Conservation (phyloP, 148 eudicot species). For the Vaccinium darrowii region DNA sequence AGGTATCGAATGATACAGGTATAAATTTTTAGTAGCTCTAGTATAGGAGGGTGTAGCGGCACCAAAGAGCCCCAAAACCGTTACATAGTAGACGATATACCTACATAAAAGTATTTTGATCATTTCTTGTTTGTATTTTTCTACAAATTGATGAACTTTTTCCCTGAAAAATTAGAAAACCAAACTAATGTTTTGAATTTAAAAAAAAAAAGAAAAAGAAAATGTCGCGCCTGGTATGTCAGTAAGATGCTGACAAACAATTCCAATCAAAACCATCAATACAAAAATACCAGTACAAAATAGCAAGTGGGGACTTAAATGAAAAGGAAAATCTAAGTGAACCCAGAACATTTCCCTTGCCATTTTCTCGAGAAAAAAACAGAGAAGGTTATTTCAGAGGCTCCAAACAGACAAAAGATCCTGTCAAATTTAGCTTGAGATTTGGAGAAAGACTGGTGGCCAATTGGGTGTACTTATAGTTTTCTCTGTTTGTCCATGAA, state of each 20-base stretch:
- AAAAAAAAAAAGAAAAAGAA: no score
- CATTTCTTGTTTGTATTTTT: no score
- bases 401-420: conserved; percentile 42
- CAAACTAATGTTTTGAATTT: not conserved
- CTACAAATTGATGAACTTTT: not conserved
- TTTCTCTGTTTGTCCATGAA: conserved; percentile 26
- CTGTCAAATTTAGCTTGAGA: conserved; percentile 35
- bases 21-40: no score
- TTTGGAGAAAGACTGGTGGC: conserved; percentile 47
- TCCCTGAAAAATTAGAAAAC: not conserved
- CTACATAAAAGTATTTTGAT: no score
- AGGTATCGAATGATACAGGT: no score
- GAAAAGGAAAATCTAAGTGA: conserved; percentile 23
- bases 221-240: not conserved
- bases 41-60: no score
- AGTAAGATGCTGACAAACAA: not conserved
- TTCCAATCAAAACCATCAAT: conserved; percentile 4
- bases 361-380: conserved; percentile 12
- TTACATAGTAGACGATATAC: no score
- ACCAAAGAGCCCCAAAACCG: no score
- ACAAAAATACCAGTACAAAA: not conserved
- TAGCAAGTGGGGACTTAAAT: conserved; percentile 12
- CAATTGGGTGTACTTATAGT: conserved; percentile 20
- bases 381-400: conserved; percentile 15
- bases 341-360: conserved; percentile 21